phyloP scores from a whole-genome alignment of 2,329 filamentous ascomycete genomes.

The Xylaria sp. region DNA sequence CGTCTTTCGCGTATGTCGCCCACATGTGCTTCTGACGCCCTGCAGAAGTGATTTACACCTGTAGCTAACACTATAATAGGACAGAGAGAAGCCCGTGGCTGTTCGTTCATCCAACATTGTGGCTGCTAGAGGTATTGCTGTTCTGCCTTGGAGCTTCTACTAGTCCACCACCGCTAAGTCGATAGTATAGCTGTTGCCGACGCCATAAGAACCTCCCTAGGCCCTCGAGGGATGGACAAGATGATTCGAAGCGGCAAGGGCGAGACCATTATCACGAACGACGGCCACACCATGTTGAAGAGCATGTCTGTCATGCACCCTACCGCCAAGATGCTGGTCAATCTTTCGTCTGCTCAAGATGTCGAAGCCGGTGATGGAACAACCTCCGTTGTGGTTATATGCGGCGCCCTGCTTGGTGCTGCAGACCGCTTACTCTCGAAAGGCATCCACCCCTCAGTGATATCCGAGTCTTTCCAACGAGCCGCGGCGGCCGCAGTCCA shows the following conservation, averaged over 20 bases:
- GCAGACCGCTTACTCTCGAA: slow-evolving; percentile 91
- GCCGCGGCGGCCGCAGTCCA: slow-evolving; percentile 89
- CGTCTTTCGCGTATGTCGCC: slow-evolving; percentile 64
- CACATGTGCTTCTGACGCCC: slow-evolving; percentile 17
- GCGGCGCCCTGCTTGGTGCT: slow-evolving; percentile 91
- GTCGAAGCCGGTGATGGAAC: slow-evolving; percentile 98
- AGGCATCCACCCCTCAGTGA: slow-evolving; percentile 96
- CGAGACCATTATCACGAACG: slow-evolving; percentile 99
- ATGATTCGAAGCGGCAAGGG: slow-evolving; percentile 98
- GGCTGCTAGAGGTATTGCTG: slow-evolving; percentile 82
- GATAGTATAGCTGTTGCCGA: slow-evolving; percentile 82
- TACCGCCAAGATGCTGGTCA: slow-evolving; percentile 99
- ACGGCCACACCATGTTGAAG: slow-evolving; percentile 98
- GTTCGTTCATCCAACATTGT: slow-evolving; percentile 97
- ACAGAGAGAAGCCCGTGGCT: slow-evolving; percentile 98
- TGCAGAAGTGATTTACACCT: slow-evolving; percentile 2
- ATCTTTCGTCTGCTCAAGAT: slow-evolving; percentile 96
- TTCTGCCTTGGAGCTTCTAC: slow-evolving; percentile 41
- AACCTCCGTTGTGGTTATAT: slow-evolving; percentile 97
- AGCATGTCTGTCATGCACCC: slow-evolving; percentile 99
- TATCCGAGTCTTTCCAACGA: slow-evolving; percentile 96
- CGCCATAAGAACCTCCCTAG: slow-evolving; percentile 95
- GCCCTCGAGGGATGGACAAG: slow-evolving; percentile 98
- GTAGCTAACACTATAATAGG: slow-evolving; percentile 55
- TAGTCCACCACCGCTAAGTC: slow-evolving; percentile 47